Base-by-base conservation (phyloP, 1,139 yeast species). In the Suhomyces anneliseae region DNA sequence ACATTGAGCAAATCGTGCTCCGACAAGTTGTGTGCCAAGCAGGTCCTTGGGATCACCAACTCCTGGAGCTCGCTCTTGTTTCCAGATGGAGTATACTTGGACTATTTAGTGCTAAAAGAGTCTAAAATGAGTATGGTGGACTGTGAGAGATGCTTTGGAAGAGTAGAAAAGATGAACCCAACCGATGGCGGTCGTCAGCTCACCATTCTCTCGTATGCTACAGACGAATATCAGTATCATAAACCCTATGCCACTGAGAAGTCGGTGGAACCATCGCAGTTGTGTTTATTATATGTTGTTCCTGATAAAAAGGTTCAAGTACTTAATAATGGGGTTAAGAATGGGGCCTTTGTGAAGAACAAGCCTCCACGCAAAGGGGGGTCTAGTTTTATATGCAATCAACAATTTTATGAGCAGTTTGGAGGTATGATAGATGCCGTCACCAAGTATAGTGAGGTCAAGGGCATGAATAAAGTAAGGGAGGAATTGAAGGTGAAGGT, bases 1-100 rank as follows among this genome's bases (percentile, higher is more conserved):
- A 80, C 95, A 0, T 65, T 77, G 38, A 87, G 95, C 38, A 92
- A 90, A 60, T 88, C 96, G 0, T 92, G 98, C 62, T 83, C 95
- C 0, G 98, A 92, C 62, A 92, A 92, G 59, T 61, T 92, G 29
- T 77, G 89, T 37, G 50, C 84, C 42, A 76, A 78, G 46, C 97
- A 89, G 60, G 68, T 72, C 35, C 71, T 77, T 0, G 90, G 96
- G 0, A 49, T 89, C 4, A 65, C 84, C 36, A 81, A 78, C 52
- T 65, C 82, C 3, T 60, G 84, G 4, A 75, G 80, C 2, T 68
- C 78, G 40, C 55, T 57, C 2, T 51, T 83, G 32, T 59, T 83
- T 40, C 65, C 73, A 14, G 59, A 67, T 7, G 61, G 72, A 15
- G 60, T 83, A 3, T 83, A 65, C 54, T 61, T 90, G 15, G 67